Conservation (phyloP, 805 yeast genomes). For the Vanderwaltozyma verrucispora region DNA sequence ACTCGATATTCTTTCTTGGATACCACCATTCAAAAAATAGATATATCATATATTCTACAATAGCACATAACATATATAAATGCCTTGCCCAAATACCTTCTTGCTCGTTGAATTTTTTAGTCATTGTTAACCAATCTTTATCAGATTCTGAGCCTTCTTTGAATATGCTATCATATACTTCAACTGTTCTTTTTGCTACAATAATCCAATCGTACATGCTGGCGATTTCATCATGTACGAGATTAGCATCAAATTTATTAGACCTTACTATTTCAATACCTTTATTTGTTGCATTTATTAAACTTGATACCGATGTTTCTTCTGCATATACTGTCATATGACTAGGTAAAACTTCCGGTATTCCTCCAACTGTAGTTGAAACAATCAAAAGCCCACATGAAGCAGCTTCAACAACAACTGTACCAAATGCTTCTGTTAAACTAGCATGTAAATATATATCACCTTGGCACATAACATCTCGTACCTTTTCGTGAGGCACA, state of each 20-base stretch:
- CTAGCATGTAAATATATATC: slow-evolving; percentile 91
- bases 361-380: slow-evolving; percentile 94
- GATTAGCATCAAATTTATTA: slow-evolving; percentile 54
- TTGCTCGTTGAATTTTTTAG: slow-evolving; percentile 48
- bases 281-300: slow-evolving; percentile 58
- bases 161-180: slow-evolving; percentile 51
- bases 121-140: slow-evolving; percentile 46
- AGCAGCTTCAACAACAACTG: slow-evolving; percentile 95
- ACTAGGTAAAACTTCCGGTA: slow-evolving; percentile 88
- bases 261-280: slow-evolving; percentile 56
- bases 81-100: slow-evolving; percentile 76
- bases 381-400: slow-evolving; percentile 90
- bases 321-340: slow-evolving; percentile 89
- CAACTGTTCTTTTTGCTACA: slow-evolving; percentile 77
- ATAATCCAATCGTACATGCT: slow-evolving; percentile 88
- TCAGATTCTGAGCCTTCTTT: slow-evolving; percentile 31
- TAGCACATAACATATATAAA: slow-evolving; percentile 66
- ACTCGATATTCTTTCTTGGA: slow-evolving; percentile 64
- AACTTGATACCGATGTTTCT: slow-evolving; percentile 69
- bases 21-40: slow-evolving; percentile 55
- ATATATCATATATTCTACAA: slow-evolving; percentile 65
- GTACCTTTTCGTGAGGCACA: slow-evolving; percentile 82
- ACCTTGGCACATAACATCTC: slow-evolving; percentile 88
- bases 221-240: slow-evolving; percentile 68
- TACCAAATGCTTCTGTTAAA: slow-evolving; percentile 95